Conservation (phyloP, 192 early-diverging fungal species). For the Irineochytrium annulatum region DNA sequence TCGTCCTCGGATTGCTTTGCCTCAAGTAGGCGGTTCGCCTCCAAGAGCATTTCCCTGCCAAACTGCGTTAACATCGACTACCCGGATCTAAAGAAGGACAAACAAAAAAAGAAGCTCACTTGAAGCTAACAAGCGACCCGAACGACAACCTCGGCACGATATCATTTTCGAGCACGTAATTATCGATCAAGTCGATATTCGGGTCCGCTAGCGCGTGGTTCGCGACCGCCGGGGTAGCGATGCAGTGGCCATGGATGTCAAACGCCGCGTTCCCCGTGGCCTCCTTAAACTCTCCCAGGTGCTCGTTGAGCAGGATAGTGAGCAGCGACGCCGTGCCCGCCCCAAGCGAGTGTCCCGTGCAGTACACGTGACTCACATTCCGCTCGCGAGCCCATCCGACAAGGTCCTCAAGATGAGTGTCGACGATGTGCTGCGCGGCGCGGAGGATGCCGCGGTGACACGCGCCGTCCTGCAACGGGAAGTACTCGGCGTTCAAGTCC, state of each 20-base stretch:
- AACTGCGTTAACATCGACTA: neutral
- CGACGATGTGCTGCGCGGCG: constrained; percentile 36
- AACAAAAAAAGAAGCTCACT: constrained; percentile 2
- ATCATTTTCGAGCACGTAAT: constrained; percentile 45
- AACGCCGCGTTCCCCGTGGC: constrained; percentile 22
- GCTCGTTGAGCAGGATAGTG: constrained; percentile 28
- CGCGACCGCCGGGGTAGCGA: constrained; percentile 37
- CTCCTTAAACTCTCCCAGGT: constrained; percentile 16
- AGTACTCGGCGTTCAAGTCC: constrained; percentile 42
- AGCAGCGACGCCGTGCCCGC: constrained; percentile 33
- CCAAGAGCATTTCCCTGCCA: constrained; percentile 16
- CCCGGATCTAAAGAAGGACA: neutral
- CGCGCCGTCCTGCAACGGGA: constrained; percentile 31
- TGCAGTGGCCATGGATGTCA: constrained; percentile 28
- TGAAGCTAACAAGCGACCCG: constrained; percentile 17
- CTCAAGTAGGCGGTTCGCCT: constrained; percentile 11
- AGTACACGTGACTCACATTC: constrained; percentile 24
- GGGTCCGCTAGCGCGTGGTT: constrained; percentile 22
- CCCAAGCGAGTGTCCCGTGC: constrained; percentile 42
- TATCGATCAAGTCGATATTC: constrained; percentile 22
- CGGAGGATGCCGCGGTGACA: constrained; percentile 38
- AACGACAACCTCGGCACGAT: constrained; percentile 32
- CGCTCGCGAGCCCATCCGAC: constrained; percentile 30
- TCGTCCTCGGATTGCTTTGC: constrained; percentile 14
- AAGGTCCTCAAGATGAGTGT: constrained; percentile 30